These are phyloP conservation scores for Bretschneidera sinensis DNA, from an alignment of 345 rosid species.

Conservation along the genomic window DNA sequence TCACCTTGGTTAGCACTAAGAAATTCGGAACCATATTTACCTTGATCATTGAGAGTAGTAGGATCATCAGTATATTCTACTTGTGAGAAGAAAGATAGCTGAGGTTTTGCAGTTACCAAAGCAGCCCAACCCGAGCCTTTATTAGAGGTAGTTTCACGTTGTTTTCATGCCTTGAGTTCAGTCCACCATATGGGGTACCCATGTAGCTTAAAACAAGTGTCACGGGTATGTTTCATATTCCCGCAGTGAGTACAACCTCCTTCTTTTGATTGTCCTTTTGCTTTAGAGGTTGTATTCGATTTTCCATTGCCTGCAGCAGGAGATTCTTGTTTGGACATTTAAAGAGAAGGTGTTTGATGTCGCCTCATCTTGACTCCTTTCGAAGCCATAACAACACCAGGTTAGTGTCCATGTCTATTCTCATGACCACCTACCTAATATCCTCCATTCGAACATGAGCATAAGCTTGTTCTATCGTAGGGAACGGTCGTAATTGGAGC, in stretches of 20 bases:
- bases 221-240: not conserved
- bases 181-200: too few species aligned
- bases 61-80: not conserved
- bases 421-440: not conserved
- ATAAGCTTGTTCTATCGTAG: not conserved
- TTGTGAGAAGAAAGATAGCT: not conserved
- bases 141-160: not conserved
- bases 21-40: not conserved
- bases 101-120: not conserved
- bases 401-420: not conserved
- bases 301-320: too few species aligned
- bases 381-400: not conserved
- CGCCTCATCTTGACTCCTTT: too few species aligned
- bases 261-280: not conserved
- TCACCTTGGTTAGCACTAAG: not conserved
- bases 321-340: too few species aligned
- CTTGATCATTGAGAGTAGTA: not conserved
- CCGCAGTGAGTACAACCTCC: constrained; percentile 1
- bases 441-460: not conserved
- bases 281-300: not conserved
- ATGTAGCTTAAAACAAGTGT: too few species aligned
- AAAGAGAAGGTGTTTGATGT: too few species aligned
- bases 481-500: not conserved
- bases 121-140: not conserved
- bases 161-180: not conserved